Evolutionary conservation across 2,329 filamentous ascomycete genomes (phyloP).

Genomic region (Thelonectria olida): DNA sequence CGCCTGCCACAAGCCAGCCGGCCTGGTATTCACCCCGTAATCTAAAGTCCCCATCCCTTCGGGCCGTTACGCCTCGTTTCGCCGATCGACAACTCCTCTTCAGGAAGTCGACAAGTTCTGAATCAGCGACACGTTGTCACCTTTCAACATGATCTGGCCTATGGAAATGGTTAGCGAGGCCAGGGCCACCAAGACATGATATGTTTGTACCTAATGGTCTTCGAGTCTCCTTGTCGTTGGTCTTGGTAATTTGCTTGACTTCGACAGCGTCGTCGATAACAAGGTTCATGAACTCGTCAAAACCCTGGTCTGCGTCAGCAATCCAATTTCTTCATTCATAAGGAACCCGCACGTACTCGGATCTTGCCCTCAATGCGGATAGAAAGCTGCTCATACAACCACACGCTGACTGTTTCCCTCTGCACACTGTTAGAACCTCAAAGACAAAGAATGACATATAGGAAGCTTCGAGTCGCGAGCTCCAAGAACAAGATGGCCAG

Average conservation of each 20-base stretch:
- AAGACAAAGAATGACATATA: not conserved
- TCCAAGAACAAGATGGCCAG: conserved; percentile 4
- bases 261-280: conserved; percentile 96
- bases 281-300: conserved; percentile 99
- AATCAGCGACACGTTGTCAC: conserved; percentile 87
- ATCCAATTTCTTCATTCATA: not conserved
- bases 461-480: not conserved
- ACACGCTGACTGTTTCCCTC: conserved; percentile 88
- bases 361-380: conserved; percentile 98
- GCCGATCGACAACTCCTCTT: conserved; percentile 13
- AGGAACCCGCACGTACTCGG: conserved; percentile 67
- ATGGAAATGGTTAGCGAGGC: conserved; percentile 36
- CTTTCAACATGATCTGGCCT: conserved; percentile 89
- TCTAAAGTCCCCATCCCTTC: conserved; percentile 11
- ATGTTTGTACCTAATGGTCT: conserved; percentile 75
- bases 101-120: conserved; percentile 57
- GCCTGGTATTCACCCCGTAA: conserved; percentile 9
- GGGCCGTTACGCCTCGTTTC: conserved; percentile 12
- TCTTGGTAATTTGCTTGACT: conserved; percentile 86
- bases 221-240: conserved; percentile 77
- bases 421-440: conserved; percentile 48
- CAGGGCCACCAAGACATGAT: not conserved
- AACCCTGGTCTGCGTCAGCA: conserved; percentile 69
- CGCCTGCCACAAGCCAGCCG: conserved; percentile 11
- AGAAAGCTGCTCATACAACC: conserved; percentile 95